Conservation (phyloP, 2,329 filamentous ascomycete species). For the Ceratocystis smalleyi region DNA sequence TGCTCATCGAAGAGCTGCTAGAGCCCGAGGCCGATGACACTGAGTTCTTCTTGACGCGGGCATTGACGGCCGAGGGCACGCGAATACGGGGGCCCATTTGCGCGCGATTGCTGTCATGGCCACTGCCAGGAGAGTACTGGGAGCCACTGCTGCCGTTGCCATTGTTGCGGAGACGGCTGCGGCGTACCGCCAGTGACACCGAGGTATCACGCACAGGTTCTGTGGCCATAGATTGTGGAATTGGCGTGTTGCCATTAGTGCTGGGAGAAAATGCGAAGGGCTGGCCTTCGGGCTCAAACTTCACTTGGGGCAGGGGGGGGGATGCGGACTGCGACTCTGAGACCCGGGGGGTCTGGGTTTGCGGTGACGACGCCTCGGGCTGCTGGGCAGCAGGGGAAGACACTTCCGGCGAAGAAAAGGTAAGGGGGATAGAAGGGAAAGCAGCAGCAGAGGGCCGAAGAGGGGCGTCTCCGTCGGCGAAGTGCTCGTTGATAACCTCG, state of each 20-base stretch:
- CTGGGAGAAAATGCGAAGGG: neutral
- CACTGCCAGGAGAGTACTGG: neutral
- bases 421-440: conserved; percentile 15
- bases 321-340: neutral
- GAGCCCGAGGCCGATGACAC: neutral
- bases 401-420: neutral
- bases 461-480: conserved; percentile 22
- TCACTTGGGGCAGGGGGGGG: neutral
- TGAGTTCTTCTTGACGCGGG: conserved; percentile 1
- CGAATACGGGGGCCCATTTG: neutral
- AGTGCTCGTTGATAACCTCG: conserved; percentile 23
- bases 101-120: neutral
- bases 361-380: neutral
- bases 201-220: conserved; percentile 19
- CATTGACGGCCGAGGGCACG: neutral
- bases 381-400: conserved; percentile 12
- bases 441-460: conserved; percentile 28
- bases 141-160: neutral
- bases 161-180: conserved; percentile 10
- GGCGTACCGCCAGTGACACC: conserved; percentile 15
- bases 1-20: neutral
- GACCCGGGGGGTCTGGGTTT: neutral
- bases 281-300: neutral
- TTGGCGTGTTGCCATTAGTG: neutral
- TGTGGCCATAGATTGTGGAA: conserved; percentile 18